A percentile compares a stretch with the other conserved stretches of the same genome.
Conservation (phyloP, 176 grass and related monocot species). For the Avena insularis region DNA sequence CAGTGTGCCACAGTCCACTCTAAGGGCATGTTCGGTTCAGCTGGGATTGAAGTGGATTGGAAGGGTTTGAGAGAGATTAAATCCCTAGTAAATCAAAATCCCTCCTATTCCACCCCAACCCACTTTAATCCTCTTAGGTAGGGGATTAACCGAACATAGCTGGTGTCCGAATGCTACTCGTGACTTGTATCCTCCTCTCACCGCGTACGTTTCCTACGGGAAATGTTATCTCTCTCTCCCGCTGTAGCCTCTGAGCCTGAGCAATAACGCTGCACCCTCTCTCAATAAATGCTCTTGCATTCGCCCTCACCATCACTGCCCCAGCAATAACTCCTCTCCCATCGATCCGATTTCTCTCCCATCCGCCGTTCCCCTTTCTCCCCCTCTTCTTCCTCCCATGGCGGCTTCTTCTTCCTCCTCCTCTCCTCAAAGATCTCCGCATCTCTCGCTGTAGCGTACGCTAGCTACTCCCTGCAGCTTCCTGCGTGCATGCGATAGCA, state of each 20-base stretch:
- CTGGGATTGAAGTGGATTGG: too few species aligned
- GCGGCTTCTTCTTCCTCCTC: constrained; percentile 43
- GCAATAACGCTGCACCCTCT: constrained; percentile 65
- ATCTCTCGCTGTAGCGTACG: constrained; percentile 1
- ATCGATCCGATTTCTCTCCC: constrained; percentile 47
- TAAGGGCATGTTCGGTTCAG: too few species aligned
- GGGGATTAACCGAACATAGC: too few species aligned
- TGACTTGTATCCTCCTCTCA: not conserved
- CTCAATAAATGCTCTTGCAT: constrained; percentile 99
- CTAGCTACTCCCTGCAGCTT: not conserved
- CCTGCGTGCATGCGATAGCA: constrained; percentile 54
- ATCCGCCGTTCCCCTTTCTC: constrained; percentile 52
- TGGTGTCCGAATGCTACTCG: constrained; percentile 15
- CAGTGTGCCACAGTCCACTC: not conserved
- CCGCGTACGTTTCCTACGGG: constrained; percentile 29
- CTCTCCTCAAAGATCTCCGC: constrained; percentile 33
- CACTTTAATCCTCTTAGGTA: too few species aligned
- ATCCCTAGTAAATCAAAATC: too few species aligned
- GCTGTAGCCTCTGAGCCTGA: constrained; percentile 2
- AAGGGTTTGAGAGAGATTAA: too few species aligned
- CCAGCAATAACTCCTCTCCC: constrained; percentile 85
- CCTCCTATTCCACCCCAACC: too few species aligned
- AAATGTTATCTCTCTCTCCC: not conserved
- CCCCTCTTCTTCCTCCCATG: constrained; percentile 44
- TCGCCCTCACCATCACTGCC: constrained; percentile 74